Evolutionary conservation across 352 stramenopile genomes (phyloP).

Genomic region (Pythium monospermum): DNA sequence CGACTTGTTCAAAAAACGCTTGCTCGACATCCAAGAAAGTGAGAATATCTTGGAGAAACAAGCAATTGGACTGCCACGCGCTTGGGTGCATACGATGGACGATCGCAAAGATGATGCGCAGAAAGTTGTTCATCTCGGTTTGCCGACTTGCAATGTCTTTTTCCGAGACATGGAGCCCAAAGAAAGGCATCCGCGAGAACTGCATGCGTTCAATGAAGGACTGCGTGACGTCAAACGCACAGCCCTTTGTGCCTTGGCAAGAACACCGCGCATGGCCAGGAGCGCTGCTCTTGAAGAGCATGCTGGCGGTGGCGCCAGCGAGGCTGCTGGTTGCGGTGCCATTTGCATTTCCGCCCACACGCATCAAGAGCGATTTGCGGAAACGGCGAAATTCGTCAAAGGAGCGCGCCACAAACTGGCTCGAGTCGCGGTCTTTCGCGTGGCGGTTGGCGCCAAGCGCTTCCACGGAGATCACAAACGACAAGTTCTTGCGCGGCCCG

Average conservation of each 20-base stretch:
- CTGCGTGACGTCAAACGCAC: constrained; percentile 64
- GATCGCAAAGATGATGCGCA: constrained; percentile 76
- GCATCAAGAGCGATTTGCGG: constrained; percentile 63
- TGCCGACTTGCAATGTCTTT: constrained; percentile 57
- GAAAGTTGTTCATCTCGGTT: constrained; percentile 79
- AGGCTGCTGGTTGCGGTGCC: constrained; percentile 27
- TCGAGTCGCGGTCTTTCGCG: constrained; percentile 59
- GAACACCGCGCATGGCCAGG: constrained; percentile 25
- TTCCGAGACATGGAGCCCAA: constrained; percentile 41
- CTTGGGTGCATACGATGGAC: constrained; percentile 69
- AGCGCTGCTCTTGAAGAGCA: constrained; percentile 11
- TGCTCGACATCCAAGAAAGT: constrained; percentile 75
- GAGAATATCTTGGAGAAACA: constrained; percentile 78
- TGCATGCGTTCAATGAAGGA: constrained; percentile 70
- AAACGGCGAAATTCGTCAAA: constrained; percentile 78
- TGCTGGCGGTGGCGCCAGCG: constrained; percentile 29
- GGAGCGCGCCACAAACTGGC: constrained; percentile 61
- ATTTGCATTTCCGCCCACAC: constrained; percentile 41
- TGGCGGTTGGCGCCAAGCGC: constrained; percentile 53
- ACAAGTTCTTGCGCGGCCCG: constrained; percentile 65
- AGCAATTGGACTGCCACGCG: constrained; percentile 62
- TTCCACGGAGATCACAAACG: constrained; percentile 76
- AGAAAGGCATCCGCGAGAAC: constrained; percentile 72
- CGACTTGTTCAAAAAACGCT: constrained; percentile 63
- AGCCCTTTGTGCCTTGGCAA: constrained; percentile 55